Conservation (phyloP, 2,329 filamentous ascomycete species). For the Claviceps lovelessii region DNA sequence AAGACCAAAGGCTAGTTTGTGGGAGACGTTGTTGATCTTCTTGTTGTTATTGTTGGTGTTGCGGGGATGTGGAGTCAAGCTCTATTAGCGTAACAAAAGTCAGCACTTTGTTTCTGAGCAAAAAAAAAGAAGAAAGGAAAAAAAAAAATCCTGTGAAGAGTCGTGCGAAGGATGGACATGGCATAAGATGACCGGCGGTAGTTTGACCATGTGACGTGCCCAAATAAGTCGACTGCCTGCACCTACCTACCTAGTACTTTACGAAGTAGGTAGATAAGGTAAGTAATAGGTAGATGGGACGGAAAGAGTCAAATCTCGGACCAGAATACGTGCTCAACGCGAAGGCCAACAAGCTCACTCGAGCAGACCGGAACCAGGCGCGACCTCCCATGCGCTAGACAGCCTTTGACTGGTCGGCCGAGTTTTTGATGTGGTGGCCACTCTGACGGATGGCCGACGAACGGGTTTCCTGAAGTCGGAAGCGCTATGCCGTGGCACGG, state of each 20-base stretch:
- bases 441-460: conserved; percentile 6
- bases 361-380: background rate
- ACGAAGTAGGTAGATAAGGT: too few relatives aligned
- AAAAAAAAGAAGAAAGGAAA: background rate
- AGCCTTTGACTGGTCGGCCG: background rate
- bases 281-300: background rate
- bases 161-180: background rate
- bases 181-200: background rate
- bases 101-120: background rate
- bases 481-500: conserved; percentile 3
- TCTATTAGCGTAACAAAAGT: background rate
- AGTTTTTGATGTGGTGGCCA: conserved; percentile 1
- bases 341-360: background rate
- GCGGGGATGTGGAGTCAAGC: background rate
- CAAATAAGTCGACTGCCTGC: background rate
- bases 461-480: conserved; percentile 3
- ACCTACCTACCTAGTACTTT: too few relatives aligned
- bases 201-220: background rate
- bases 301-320: background rate
- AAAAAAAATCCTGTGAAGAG: background rate
- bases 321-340: too few relatives aligned
- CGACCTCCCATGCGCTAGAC: background rate
- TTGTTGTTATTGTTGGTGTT: too few relatives aligned
- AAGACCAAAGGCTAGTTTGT: conserved; percentile 46
- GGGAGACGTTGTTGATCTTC: background rate